These are phyloP conservation scores for Brassica balearica DNA, from an alignment of 441 rosid genomes.

Conservation along the genomic window DNA sequence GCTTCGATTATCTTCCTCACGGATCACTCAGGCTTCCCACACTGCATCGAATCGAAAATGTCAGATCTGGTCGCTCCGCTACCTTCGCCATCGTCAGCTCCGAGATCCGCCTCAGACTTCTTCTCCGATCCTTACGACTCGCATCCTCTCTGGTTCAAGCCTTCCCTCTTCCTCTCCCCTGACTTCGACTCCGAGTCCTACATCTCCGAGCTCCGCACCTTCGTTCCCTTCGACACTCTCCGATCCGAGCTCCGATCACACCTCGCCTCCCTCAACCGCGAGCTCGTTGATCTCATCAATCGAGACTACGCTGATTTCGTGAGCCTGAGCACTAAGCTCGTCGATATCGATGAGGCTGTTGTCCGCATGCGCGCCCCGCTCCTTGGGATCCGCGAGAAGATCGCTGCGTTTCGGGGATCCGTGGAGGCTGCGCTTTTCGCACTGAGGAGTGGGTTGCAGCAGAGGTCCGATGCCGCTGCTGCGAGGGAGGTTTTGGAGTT, in stretches of 20 bases:
- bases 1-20: no score
- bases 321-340: slow-evolving; percentile 92
- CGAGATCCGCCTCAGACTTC: slow-evolving; percentile 84
- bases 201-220: slow-evolving; percentile 93
- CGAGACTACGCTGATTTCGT: slow-evolving; percentile 96
- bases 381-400: slow-evolving; percentile 86
- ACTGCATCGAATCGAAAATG: slow-evolving; percentile 46
- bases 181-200: slow-evolving; percentile 85
- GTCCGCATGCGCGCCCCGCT: slow-evolving; percentile 97
- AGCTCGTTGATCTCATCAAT: slow-evolving; percentile 92
- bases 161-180: slow-evolving; percentile 82
- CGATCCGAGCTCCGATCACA: slow-evolving; percentile 89
- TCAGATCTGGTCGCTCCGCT: slow-evolving; percentile 56
- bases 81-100: slow-evolving; percentile 63
- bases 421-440: slow-evolving; percentile 75
- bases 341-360: slow-evolving; percentile 87
- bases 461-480: slow-evolving; percentile 90
- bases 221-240: slow-evolving; percentile 93
- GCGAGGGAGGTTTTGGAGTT: slow-evolving; percentile 88
- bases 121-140: slow-evolving; percentile 90
- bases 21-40: background rate
- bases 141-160: slow-evolving; percentile 95
- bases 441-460: slow-evolving; percentile 76
- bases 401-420: slow-evolving; percentile 73
- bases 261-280: slow-evolving; percentile 87